Conservation (phyloP, 2,329 filamentous ascomycete genomes). For the Alternaria sp. region DNA sequence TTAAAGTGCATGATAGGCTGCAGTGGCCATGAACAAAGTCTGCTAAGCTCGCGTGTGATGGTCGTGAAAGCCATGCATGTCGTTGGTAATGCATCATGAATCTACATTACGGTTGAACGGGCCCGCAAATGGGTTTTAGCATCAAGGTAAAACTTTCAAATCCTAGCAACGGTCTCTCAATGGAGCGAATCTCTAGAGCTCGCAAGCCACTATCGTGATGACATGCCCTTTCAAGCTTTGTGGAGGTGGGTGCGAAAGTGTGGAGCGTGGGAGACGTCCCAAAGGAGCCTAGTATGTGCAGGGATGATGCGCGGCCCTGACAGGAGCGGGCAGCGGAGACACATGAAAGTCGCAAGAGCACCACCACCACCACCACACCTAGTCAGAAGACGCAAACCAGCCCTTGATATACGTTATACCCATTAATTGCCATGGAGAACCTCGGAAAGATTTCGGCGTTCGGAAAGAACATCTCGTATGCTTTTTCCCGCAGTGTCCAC, state of each 20-base stretch:
- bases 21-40: not conserved
- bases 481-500: constrained; percentile 23
- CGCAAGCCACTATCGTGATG: not conserved
- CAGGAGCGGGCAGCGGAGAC: constrained; percentile 21
- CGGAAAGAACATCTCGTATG: constrained; percentile 74
- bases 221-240: not conserved
- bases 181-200: not conserved
- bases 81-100: too few species aligned
- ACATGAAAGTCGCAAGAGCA: constrained; percentile 38
- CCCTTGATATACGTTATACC: constrained; percentile 10
- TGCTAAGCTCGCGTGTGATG: constrained; percentile 1
- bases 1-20: not conserved
- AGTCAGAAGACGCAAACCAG: constrained; percentile 12
- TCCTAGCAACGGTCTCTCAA: too few species aligned
- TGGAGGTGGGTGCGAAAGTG: not conserved
- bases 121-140: not conserved
- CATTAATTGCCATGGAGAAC: constrained; percentile 66
- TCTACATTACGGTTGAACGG: not conserved
- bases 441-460: constrained; percentile 77
- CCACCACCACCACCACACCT: constrained; percentile 26
- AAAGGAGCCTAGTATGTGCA: constrained; percentile 25
- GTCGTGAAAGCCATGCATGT: not conserved
- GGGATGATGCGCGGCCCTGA: constrained; percentile 27
- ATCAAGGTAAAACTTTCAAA: too few species aligned
- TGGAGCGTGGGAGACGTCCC: constrained; percentile 3